Conservation (phyloP, 2,329 filamentous ascomycete species). For the Aspergillus pseudoglaucus region DNA sequence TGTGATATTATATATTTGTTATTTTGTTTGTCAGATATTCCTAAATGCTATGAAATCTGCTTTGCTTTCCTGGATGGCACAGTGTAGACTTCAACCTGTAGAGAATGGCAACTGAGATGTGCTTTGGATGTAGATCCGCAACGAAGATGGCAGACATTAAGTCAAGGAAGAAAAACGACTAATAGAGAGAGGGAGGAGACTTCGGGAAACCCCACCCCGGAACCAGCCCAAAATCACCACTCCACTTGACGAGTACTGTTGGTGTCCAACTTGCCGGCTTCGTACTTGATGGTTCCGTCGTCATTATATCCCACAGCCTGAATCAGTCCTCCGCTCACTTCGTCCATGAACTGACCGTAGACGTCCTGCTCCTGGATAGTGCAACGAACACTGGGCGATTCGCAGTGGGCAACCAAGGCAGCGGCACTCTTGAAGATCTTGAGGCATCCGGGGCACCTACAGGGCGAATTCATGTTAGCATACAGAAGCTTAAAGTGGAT, state of each 20-base stretch:
- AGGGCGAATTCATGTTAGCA: not conserved
- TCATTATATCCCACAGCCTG: slow-evolving; percentile 23
- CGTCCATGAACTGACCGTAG: slow-evolving; percentile 31
- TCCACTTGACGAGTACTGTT: slow-evolving; percentile 7
- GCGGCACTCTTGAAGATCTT: slow-evolving; percentile 32
- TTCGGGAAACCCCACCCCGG: not conserved
- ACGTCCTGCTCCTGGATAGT: slow-evolving; percentile 21
- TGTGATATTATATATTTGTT: not conserved
- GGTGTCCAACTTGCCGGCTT: slow-evolving; percentile 14
- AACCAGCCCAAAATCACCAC: not conserved
- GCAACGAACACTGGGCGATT: slow-evolving; percentile 31
- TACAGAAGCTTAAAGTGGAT: too few species aligned
- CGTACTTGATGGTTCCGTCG: slow-evolving; percentile 31
- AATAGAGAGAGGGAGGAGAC: not conserved
- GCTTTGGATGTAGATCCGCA: not conserved
- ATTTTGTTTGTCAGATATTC: not conserved
- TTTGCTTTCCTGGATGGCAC: too few species aligned
- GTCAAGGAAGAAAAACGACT: not conserved
- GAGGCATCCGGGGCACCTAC: slow-evolving; percentile 34
- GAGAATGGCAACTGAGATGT: not conserved
- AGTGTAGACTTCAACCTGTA: too few species aligned
- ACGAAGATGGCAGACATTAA: too few species aligned
- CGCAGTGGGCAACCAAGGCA: slow-evolving; percentile 37
- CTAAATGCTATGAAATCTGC: not conserved
- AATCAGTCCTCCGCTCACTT: slow-evolving; percentile 34